A percentile compares a stretch with the other conserved stretches of the same genome.
These are phyloP conservation scores for Fusarium pseudocircinatum DNA, from an alignment of 2,329 filamentous ascomycete species.

Conservation along the genomic window DNA sequence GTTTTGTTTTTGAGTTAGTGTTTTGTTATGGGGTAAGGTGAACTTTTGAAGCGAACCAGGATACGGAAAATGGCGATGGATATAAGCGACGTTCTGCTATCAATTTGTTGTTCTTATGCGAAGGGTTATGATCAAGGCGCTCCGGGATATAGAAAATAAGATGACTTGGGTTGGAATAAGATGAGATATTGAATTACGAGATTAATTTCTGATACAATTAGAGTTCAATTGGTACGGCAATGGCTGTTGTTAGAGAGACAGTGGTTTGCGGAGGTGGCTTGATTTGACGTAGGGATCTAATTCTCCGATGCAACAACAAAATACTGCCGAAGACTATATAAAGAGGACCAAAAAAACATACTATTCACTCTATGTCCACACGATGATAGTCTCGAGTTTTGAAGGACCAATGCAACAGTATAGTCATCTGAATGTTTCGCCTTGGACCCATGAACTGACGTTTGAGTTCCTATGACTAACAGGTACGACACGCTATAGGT, in stretches of 20 bases:
- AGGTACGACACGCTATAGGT: background rate
- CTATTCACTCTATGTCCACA: background rate
- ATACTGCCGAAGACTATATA: background rate
- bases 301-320: background rate
- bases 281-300: background rate
- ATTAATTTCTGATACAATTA: background rate
- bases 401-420: background rate
- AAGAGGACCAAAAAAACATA: background rate
- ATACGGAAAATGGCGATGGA: background rate
- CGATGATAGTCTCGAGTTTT: background rate
- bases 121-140: background rate
- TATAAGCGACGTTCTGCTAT: conserved; percentile 4
- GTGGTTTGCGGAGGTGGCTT: background rate
- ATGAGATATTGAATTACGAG: background rate
- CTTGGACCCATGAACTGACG: conserved; percentile 5
- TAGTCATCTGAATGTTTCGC: background rate
- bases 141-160: background rate
- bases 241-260: background rate
- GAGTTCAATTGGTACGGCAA: background rate
- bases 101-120: background rate
- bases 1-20: background rate
- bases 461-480: conserved; percentile 20
- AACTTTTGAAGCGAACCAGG: conserved; percentile 8
- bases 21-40: background rate
- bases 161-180: background rate